A percentile compares a stretch with the other conserved stretches of the same genome.
Conservation (phyloP, 1,139 yeast species). For the Nematodospora anomalae region DNA sequence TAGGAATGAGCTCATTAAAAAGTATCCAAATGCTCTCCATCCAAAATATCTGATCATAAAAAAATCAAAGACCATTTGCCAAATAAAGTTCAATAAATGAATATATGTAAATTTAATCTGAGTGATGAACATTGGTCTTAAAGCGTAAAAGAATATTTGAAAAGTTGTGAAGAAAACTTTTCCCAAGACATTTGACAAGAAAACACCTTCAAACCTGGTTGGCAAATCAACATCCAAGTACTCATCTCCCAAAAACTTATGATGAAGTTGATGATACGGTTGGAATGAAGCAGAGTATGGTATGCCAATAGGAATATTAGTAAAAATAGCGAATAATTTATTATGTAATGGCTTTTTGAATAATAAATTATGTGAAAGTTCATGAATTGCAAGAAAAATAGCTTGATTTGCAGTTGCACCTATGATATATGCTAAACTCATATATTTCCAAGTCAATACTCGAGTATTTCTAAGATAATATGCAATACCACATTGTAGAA, state of each 20-base stretch:
- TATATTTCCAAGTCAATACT: conserved; percentile 55
- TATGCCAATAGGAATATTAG: conserved; percentile 83
- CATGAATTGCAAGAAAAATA: conserved; percentile 84
- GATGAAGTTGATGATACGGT: conserved; percentile 90
- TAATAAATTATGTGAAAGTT: conserved; percentile 80
- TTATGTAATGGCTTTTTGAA: conserved; percentile 78
- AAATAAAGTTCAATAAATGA: conserved; percentile 66
- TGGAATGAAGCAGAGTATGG: conserved; percentile 91
- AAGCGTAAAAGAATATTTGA: conserved; percentile 85
- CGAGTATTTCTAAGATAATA: conserved; percentile 56
- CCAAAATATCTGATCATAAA: conserved; percentile 63
- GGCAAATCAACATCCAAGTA: conserved; percentile 86
- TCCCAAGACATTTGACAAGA: conserved; percentile 76
- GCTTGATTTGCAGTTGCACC: conserved; percentile 90
- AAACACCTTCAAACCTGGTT: conserved; percentile 68
- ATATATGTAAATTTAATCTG: conserved; percentile 70
- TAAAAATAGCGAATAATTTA: conserved; percentile 71
- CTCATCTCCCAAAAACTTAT: conserved; percentile 87
- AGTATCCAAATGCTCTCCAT: conserved; percentile 60
- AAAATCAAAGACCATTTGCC: conserved; percentile 59
- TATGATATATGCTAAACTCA: conserved; percentile 65
- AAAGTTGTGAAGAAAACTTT: conserved; percentile 89
- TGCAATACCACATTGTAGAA: conserved; percentile 63
- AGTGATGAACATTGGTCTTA: conserved; percentile 86
- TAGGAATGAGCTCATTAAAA: conserved; percentile 73